These are phyloP conservation scores for Phanerodontia chrysosporium DNA, from an alignment of 768 basidiomycete genomes.

Conservation along the genomic window DNA sequence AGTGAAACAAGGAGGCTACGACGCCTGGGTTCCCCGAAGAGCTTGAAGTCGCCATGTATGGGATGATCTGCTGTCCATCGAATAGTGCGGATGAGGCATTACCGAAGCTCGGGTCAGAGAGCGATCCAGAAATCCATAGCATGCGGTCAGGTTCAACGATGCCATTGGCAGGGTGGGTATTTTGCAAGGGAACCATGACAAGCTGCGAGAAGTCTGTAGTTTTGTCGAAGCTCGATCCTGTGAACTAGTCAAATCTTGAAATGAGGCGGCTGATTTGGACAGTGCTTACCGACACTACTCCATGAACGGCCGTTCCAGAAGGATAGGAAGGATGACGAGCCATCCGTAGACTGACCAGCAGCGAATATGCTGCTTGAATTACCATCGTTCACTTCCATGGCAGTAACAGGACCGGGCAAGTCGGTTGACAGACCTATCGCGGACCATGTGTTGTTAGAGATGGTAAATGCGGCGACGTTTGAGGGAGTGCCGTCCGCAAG, in stretches of 20 bases:
- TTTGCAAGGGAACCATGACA: constrained; percentile 83
- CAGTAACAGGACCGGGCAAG: constrained; percentile 88
- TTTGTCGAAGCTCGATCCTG: constrained; percentile 53
- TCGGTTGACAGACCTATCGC: constrained; percentile 53
- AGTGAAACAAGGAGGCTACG: constrained; percentile 79
- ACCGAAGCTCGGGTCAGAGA: constrained; percentile 67
- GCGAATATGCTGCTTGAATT: constrained; percentile 86
- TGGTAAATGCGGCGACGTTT: constrained; percentile 71
- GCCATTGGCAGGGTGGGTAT: constrained; percentile 64
- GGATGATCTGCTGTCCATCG: constrained; percentile 78
- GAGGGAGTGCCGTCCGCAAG: constrained; percentile 58
- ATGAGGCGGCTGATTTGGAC: too few relatives aligned
- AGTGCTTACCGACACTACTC: constrained; percentile 54
- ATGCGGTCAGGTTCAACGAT: constrained; percentile 82
- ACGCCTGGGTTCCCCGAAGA: constrained; percentile 64
- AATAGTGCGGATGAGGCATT: constrained; percentile 83
- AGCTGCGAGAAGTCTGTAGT: constrained; percentile 75
- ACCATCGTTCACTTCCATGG: constrained; percentile 77
- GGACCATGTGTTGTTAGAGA: constrained; percentile 73
- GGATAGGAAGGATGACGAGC: constrained; percentile 63
- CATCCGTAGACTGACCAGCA: constrained; percentile 74
- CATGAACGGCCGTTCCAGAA: constrained; percentile 85
- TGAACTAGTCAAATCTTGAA: not conserved
- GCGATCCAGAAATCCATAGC: constrained; percentile 80
- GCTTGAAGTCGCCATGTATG: constrained; percentile 72